Evolutionary conservation across 225 moss, liverwort and hornwort species (phyloP).

Genomic region (Lunularia cruciata): DNA sequence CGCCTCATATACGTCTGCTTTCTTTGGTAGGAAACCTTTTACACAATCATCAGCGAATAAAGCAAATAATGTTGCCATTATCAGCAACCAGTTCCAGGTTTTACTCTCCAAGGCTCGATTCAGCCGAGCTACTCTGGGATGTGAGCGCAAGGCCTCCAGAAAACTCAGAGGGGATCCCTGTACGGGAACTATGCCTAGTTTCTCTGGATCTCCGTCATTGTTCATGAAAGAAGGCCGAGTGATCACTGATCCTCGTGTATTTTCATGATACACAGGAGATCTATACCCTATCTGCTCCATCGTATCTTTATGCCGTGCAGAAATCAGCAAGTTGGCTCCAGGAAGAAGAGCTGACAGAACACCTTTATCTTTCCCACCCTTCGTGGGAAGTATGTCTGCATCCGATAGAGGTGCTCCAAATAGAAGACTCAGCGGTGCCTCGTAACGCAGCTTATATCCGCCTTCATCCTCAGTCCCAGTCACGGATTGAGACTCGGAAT

Average conservation of each 20-base stretch:
- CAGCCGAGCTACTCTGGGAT: slow-evolving; percentile 44
- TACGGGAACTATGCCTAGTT: slow-evolving; percentile 19
- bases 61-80: slow-evolving; percentile 79
- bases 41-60: slow-evolving; percentile 85
- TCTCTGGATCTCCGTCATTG: slow-evolving; percentile 32
- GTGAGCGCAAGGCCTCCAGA: slow-evolving; percentile 61
- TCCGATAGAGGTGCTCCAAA: slow-evolving; percentile 38
- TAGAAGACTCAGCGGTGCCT: slow-evolving; percentile 72
- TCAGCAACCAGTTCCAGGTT: slow-evolving; percentile 67
- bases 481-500: slow-evolving; percentile 11
- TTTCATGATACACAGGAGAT: slow-evolving; percentile 20
- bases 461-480: slow-evolving; percentile 29
- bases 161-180: slow-evolving; percentile 51
- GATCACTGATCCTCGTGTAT: slow-evolving; percentile 10
- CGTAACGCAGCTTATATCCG: slow-evolving; percentile 24
- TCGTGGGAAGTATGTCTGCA: slow-evolving; percentile 26
- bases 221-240: slow-evolving; percentile 23
- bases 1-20: slow-evolving; percentile 66
- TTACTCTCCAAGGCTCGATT: slow-evolving; percentile 64
- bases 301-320: slow-evolving; percentile 43
- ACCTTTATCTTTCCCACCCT: slow-evolving; percentile 26
- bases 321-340: slow-evolving; percentile 37
- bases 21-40: slow-evolving; percentile 65
- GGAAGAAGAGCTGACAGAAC: slow-evolving; percentile 44
- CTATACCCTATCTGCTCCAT: slow-evolving; percentile 43